Evolutionary conservation across 1,284 basidiomycete species (phyloP).

Genomic region (Cryptococcus wingfieldii): DNA sequence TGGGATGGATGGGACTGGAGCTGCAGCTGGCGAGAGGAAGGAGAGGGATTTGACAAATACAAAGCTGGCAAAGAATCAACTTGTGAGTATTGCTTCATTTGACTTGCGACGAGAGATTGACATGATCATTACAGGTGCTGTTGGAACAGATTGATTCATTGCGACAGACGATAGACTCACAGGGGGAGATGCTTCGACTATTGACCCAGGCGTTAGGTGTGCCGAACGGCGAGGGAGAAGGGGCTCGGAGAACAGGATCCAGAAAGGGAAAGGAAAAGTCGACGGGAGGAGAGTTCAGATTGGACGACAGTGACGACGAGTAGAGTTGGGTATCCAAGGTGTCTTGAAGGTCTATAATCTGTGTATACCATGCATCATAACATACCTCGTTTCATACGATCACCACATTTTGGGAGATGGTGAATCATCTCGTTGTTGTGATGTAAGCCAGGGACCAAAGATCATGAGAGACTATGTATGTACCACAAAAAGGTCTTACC

Average conservation of each 20-base stretch:
- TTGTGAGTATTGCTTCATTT: conserved; percentile 21
- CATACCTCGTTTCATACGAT: no score
- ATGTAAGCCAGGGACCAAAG: no score
- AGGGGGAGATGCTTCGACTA: conserved; percentile 35
- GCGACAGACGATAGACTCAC: conserved; percentile 39
- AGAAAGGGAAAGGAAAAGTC: no score
- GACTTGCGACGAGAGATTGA: background rate
- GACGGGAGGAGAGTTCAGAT: no score
- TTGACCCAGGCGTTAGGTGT: conserved; percentile 21
- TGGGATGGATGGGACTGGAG: conserved; percentile 6
- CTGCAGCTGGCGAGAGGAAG: conserved; percentile 6
- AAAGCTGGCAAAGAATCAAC: conserved; percentile 49
- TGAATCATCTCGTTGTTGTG: no score
- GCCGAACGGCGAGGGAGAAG: background rate
- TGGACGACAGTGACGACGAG: no score
- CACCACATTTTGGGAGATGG: no score
- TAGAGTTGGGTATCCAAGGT: no score
- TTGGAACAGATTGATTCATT: conserved; percentile 44
- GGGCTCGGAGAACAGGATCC: background rate
- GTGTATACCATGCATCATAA: no score
- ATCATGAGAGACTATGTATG: no score
- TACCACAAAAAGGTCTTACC: no score
- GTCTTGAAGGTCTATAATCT: no score
- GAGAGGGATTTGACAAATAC: conserved; percentile 43
- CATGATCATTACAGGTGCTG: conserved; percentile 29